phyloP scores from a whole-genome alignment of 1,139 yeast species.

The Hyphopichia khmerensis region DNA sequence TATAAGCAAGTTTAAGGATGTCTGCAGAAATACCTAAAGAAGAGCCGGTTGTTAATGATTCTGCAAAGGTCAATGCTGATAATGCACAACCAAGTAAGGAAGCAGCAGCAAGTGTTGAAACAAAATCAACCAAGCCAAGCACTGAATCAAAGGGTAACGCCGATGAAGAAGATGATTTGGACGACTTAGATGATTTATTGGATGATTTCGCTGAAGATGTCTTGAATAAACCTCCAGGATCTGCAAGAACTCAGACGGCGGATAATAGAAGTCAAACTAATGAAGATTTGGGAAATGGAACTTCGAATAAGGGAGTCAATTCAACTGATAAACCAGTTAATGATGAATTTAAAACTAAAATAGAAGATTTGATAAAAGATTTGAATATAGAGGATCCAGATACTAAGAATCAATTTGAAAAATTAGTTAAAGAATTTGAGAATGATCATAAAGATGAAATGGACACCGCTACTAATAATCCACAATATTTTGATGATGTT shows the following conservation, averaged over 20 bases:
- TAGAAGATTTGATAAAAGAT: slow-evolving; percentile 58
- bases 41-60: not conserved
- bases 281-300: slow-evolving; percentile 8
- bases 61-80: not conserved
- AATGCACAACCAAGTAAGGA: not conserved
- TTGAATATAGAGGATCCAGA: slow-evolving; percentile 60
- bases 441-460: slow-evolving; percentile 34
- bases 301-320: slow-evolving; percentile 3
- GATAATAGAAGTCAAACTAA: slow-evolving; percentile 12
- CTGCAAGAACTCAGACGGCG: slow-evolving; percentile 15
- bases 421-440: slow-evolving; percentile 48
- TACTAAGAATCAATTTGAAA: slow-evolving; percentile 55
- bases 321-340: slow-evolving; percentile 22
- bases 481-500: slow-evolving; percentile 65
- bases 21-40: not conserved
- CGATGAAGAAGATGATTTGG: slow-evolving; percentile 56
- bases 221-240: slow-evolving; percentile 62
- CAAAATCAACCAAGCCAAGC: not conserved
- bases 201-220: slow-evolving; percentile 81
- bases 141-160: slow-evolving; percentile 1
- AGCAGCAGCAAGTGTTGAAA: not conserved
- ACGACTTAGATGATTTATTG: slow-evolving; percentile 71
- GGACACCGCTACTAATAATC: slow-evolving; percentile 27
- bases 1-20: not conserved
- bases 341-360: slow-evolving; percentile 49